phyloP scores from a whole-genome alignment of 345 rosid species.

The Brassica rapa region DNA sequence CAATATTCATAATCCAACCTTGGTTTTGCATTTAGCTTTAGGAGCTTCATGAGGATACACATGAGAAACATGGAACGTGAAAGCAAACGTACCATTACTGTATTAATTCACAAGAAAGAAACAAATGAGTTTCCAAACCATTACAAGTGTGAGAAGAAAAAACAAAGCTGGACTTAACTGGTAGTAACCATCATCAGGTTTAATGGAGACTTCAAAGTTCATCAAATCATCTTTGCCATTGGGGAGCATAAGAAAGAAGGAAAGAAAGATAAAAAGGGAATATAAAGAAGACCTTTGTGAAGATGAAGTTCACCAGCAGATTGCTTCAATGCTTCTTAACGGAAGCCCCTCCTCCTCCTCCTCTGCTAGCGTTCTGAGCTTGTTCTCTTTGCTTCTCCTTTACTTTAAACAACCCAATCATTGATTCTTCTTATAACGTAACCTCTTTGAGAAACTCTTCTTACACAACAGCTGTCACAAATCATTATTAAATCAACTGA shows the following conservation, averaged over 20 bases:
- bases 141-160: background rate
- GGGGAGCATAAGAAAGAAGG: conserved; percentile 23
- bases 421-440: conserved; percentile 37
- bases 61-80: conserved; percentile 85
- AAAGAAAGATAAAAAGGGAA: background rate
- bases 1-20: conserved; percentile 44
- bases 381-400: conserved; percentile 84
- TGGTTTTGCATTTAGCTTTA: conserved; percentile 95
- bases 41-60: conserved; percentile 96
- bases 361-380: conserved; percentile 61
- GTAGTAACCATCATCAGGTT: conserved; percentile 88
- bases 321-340: conserved; percentile 73
- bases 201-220: conserved; percentile 78
- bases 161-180: conserved; percentile 49
- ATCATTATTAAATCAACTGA: background rate
- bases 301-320: conserved; percentile 86
- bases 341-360: conserved; percentile 48
- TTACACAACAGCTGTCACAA: background rate
- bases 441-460: background rate
- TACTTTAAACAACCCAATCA: conserved; percentile 85
- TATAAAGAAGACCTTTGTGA: conserved; percentile 57
- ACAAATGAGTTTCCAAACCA: background rate
- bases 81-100: conserved; percentile 75
- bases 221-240: conserved; percentile 82
- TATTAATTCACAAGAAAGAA: background rate